Conservation (phyloP, 257 asterid genomes). For the Linaria vulgaris region DNA sequence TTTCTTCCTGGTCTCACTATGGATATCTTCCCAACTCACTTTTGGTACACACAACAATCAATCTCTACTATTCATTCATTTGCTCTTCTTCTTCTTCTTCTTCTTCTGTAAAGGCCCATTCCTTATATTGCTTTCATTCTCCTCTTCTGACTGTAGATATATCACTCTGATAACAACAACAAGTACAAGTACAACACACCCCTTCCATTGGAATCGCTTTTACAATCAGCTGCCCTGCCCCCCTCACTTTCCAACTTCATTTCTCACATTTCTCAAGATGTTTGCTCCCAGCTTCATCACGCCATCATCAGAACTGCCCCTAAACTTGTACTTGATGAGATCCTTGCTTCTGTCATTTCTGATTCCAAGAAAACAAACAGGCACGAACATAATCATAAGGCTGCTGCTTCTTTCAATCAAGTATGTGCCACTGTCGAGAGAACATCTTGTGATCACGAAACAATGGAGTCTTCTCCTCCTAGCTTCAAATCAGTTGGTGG, state of each 20-base stretch:
- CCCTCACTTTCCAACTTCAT: constrained; percentile 43
- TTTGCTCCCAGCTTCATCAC: constrained; percentile 70
- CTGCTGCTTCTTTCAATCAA: constrained; percentile 36
- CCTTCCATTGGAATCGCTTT: constrained; percentile 55
- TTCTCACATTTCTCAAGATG: constrained; percentile 64
- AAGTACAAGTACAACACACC: no score
- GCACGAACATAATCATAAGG: constrained; percentile 36
- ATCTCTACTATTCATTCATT: constrained; percentile 5
- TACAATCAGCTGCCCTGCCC: constrained; percentile 44
- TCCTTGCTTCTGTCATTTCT: constrained; percentile 63
- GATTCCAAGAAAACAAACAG: constrained; percentile 58
- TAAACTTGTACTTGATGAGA: constrained; percentile 79
- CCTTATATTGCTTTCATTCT: constrained; percentile 27
- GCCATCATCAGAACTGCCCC: constrained; percentile 91
- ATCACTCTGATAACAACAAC: constrained; percentile 51
- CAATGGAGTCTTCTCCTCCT: constrained; percentile 37
- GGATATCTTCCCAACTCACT: constrained; percentile 57
- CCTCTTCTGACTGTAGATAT: constrained; percentile 57
- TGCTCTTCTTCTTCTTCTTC: constrained; percentile 20
- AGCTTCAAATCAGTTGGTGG: constrained; percentile 66
- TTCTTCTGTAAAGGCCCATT: no score
- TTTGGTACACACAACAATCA: constrained; percentile 50
- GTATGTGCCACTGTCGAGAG: constrained; percentile 30
- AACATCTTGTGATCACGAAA: constrained; percentile 32
- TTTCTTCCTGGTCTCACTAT: constrained; percentile 72